phyloP scores from a whole-genome alignment of 192 early-diverging fungal genomes.

The Linnemannia schmuckeri region DNA sequence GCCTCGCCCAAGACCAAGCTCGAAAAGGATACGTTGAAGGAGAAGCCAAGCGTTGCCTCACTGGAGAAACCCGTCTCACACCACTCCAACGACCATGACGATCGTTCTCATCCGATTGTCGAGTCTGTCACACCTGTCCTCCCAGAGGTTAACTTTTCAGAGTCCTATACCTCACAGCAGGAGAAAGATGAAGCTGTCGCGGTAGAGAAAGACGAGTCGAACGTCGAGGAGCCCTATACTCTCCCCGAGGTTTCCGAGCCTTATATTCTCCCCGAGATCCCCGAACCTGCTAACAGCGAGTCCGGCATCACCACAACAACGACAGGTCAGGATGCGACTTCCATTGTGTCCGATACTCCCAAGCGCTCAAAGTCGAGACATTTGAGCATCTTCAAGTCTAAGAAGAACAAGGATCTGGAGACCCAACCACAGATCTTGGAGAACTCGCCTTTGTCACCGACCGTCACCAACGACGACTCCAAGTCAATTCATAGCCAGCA shows the following conservation, averaged over 20 bases:
- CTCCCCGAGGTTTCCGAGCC: not conserved
- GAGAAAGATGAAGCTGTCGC: not conserved
- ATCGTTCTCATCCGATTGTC: not conserved
- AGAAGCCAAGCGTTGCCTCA: not conserved
- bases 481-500: constrained; percentile 34
- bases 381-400: constrained; percentile 42
- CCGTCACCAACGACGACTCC: constrained; percentile 27
- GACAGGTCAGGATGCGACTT: constrained; percentile 7
- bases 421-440: constrained; percentile 1
- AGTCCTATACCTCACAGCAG: not conserved
- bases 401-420: constrained; percentile 31
- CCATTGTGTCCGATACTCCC: not conserved
- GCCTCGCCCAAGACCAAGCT: not conserved
- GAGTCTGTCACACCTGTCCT: not conserved
- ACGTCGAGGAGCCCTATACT: not conserved
- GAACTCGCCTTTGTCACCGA: not conserved
- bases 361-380: constrained; percentile 38
- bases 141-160: not conserved
- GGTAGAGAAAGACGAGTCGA: not conserved
- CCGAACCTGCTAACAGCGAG: not conserved
- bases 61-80: not conserved
- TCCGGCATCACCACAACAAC: not conserved
- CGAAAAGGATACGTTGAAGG: constrained; percentile 8
- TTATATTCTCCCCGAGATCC: not conserved
- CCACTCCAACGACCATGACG: not conserved